A percentile compares a stretch with the other conserved stretches of the same genome.
These are phyloP conservation scores for Croton setiger DNA, from an alignment of 441 rosid genomes.

Conservation along the genomic window DNA sequence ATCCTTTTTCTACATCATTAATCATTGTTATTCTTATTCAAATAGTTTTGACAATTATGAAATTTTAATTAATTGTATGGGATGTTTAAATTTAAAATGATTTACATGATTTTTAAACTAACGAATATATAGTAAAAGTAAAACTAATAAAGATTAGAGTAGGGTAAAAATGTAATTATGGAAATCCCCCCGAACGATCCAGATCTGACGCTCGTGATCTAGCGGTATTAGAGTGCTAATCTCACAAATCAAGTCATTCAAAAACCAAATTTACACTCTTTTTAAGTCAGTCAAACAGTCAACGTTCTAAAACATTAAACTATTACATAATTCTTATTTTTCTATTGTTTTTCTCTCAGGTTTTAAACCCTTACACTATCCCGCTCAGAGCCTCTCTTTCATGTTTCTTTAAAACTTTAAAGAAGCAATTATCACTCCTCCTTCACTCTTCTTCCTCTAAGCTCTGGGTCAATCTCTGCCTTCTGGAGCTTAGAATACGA, in stretches of 20 bases:
- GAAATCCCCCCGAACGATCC: not conserved
- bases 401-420: slow-evolving; percentile 13
- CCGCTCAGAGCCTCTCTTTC: slow-evolving; percentile 49
- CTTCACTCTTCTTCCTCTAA: not conserved
- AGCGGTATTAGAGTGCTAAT: no score
- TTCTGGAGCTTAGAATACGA: slow-evolving; percentile 24
- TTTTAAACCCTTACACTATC: slow-evolving; percentile 36
- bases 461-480: not conserved
- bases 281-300: slow-evolving; percentile 16
- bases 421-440: not conserved
- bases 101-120: no score
- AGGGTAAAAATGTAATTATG: not conserved
- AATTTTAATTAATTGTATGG: no score
- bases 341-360: not conserved
- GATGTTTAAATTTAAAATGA: no score
- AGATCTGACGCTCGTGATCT: not conserved
- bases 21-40: no score
- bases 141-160: not conserved
- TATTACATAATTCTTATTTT: not conserved
- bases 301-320: not conserved
- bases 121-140: no score
- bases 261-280: slow-evolving; percentile 11
- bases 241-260: slow-evolving; percentile 3
- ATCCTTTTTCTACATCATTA: no score
- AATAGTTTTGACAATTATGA: no score